Evolutionary conservation across 148 eudicot species (phyloP).

Genomic region (Diospyros lotus): DNA sequence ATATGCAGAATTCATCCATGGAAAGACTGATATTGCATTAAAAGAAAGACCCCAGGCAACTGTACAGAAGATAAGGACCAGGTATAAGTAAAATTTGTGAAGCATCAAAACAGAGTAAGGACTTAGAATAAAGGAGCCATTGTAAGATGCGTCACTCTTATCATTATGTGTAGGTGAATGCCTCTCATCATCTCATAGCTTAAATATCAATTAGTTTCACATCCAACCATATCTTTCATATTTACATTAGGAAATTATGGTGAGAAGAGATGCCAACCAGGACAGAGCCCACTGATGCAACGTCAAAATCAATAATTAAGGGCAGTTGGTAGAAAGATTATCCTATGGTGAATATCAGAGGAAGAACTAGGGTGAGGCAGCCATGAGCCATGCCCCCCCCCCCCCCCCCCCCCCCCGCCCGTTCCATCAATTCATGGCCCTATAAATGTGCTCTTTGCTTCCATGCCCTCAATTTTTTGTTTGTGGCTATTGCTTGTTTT

Average conservation of each 20-base stretch:
- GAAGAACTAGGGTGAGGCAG: no score
- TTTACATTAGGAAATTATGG: not conserved
- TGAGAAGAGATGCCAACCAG: not conserved
- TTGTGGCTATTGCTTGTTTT: no score
- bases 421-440: no score
- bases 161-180: not conserved
- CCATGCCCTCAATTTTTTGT: no score
- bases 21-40: no score
- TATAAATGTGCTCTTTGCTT: no score
- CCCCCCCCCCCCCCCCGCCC: no score
- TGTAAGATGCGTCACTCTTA: conserved; percentile 1
- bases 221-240: not conserved
- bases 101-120: not conserved
- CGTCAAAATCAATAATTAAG: not conserved
- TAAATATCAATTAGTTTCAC: not conserved
- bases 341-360: no score
- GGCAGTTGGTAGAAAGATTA: not conserved
- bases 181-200: not conserved
- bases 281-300: not conserved
- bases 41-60: not conserved
- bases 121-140: not conserved
- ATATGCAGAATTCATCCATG: no score
- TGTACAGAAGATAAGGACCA: not conserved
- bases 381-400: no score
- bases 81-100: not conserved